Percentiles rank a stretch among this genome's conserved stretches.
Evolutionary conservation across 1,284 basidiomycete genomes (phyloP).

Genomic region (Cystobasidium slooffiae): DNA sequence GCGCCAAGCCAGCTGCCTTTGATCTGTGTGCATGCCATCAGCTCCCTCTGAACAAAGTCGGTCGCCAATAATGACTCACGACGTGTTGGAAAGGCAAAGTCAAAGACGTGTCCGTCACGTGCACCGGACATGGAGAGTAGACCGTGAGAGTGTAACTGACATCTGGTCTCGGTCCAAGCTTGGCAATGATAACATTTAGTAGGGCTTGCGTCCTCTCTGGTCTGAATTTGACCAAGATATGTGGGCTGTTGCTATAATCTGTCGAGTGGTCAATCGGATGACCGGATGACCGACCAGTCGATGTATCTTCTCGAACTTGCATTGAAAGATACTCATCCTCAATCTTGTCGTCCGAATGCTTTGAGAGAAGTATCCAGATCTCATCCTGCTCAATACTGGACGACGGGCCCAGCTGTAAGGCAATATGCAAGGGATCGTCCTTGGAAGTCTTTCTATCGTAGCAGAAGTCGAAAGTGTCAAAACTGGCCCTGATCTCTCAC

Average conservation of each 20-base stretch:
- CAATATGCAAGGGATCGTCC: constrained; percentile 12
- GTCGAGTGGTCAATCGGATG: constrained; percentile 8
- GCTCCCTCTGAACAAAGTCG: background rate
- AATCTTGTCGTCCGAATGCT: constrained; percentile 1
- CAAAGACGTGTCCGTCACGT: constrained; percentile 12
- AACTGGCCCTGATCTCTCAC: background rate
- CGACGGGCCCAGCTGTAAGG: constrained; percentile 20
- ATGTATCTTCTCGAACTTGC: constrained; percentile 11
- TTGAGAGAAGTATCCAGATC: constrained; percentile 35
- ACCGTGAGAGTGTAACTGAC: constrained; percentile 11
- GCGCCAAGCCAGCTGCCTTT: constrained; percentile 17
- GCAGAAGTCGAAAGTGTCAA: background rate
- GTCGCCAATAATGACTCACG: background rate
- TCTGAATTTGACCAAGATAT: constrained; percentile 33
- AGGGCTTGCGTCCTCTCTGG: constrained; percentile 26
- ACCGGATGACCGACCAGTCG: background rate
- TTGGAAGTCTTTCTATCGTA: background rate
- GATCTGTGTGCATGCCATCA: constrained; percentile 7
- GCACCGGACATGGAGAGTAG: constrained; percentile 18
- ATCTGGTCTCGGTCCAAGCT: constrained; percentile 11
- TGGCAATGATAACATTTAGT: constrained; percentile 7
- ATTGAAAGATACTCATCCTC: constrained; percentile 18
- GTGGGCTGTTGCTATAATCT: constrained; percentile 33
- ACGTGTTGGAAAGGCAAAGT: constrained; percentile 6
- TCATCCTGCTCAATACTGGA: constrained; percentile 20